phyloP scores from a whole-genome alignment of 129 eudicot genomes.

The Flaveria trinervia region DNA sequence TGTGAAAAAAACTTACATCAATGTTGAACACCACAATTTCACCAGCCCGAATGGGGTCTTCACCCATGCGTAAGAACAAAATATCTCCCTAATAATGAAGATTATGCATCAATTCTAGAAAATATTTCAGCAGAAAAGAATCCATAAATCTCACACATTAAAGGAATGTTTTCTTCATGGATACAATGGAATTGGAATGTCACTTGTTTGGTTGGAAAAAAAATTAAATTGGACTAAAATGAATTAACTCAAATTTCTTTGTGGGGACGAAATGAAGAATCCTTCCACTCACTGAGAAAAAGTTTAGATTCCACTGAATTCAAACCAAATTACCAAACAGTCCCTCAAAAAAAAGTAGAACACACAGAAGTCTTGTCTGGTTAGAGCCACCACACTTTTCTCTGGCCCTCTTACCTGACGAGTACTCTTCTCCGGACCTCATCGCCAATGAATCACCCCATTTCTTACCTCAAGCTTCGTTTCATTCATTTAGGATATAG shows the following conservation, averaged over 20 bases:
- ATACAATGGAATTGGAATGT: neutral
- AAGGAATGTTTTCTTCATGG: neutral
- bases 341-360: too few species aligned
- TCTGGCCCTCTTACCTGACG: neutral
- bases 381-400: neutral
- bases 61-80: slow-evolving; percentile 70
- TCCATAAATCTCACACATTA: neutral
- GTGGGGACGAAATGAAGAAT: neutral
- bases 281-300: neutral
- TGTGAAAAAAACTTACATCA: slow-evolving; percentile 56
- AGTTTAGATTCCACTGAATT: neutral
- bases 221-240: neutral
- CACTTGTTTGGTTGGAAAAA: neutral
- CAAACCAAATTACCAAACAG: too few species aligned
- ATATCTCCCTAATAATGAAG: slow-evolving; percentile 81
- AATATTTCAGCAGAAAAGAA: slow-evolving; percentile 22
- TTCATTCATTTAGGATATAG: neutral
- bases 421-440: neutral
- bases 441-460: neutral
- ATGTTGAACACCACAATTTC: slow-evolving; percentile 87
- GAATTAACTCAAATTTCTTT: neutral
- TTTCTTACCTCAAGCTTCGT: neutral
- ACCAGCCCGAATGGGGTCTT: slow-evolving; percentile 85
- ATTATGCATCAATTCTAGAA: slow-evolving; percentile 18
- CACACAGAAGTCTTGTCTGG: neutral